phyloP scores from a whole-genome alignment of 2,329 filamentous ascomycete species.

The Verticillium zaregamsianum region DNA sequence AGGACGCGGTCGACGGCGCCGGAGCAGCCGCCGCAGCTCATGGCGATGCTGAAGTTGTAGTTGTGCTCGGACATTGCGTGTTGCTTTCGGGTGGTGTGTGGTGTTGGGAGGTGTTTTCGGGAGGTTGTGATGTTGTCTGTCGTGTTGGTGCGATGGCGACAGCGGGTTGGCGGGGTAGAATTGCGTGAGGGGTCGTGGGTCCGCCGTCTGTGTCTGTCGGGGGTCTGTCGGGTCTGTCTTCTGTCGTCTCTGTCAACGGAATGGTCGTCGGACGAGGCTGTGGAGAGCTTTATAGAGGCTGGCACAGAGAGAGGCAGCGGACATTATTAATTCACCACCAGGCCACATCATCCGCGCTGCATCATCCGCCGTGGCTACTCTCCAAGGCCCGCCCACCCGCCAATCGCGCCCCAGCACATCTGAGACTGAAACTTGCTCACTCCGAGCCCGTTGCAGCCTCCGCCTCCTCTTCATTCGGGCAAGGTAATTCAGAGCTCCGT shows the following conservation, averaged over 20 bases:
- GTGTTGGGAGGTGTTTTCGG: conserved; percentile 6
- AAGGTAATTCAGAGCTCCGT: too few species aligned
- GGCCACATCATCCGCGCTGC: too few species aligned
- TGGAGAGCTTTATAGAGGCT: too few species aligned
- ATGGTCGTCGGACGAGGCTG: too few species aligned
- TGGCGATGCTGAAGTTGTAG: conserved; percentile 92
- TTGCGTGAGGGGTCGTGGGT: neutral
- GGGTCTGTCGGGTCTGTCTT: too few species aligned
- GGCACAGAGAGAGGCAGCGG: too few species aligned
- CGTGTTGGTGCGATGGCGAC: neutral
- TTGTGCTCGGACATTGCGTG: conserved; percentile 72
- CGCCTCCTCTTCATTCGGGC: too few species aligned
- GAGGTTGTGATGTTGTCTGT: conserved; percentile 3
- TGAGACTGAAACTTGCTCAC: conserved; percentile 14
- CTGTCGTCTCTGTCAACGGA: too few species aligned
- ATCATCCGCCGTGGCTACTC: neutral
- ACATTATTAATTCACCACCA: conserved; percentile 1
- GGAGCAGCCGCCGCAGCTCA: conserved; percentile 96
- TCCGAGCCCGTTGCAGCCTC: neutral
- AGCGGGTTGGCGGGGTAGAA: neutral
- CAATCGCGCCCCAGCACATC: conserved; percentile 1
- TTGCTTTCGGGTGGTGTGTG: conserved; percentile 2
- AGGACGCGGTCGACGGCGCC: conserved; percentile 89
- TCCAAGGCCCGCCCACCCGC: neutral
- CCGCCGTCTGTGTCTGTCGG: neutral